phyloP scores from a whole-genome alignment of 2,329 filamentous ascomycete species.

The Dothideomycetes sp. region DNA sequence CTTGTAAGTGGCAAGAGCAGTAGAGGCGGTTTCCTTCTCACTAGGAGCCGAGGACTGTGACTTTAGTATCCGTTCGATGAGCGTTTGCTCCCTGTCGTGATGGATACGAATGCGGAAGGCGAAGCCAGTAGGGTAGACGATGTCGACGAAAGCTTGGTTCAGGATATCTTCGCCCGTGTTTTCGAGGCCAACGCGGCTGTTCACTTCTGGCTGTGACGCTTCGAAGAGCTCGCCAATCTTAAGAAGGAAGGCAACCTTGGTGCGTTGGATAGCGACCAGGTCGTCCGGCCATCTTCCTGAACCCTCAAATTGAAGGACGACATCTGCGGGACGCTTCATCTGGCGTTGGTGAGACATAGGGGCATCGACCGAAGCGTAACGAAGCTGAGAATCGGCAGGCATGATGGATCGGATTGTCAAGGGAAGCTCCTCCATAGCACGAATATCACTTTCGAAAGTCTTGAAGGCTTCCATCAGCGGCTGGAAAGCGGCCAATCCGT shows the following conservation, averaged over 20 bases:
- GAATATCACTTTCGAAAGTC: slow-evolving; percentile 65
- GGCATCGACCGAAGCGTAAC: slow-evolving; percentile 57
- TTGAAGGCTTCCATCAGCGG: slow-evolving; percentile 61
- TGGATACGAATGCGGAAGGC: slow-evolving; percentile 80
- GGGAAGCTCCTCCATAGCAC: slow-evolving; percentile 71
- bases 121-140: slow-evolving; percentile 62
- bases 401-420: slow-evolving; percentile 76
- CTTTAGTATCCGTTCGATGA: slow-evolving; percentile 70
- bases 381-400: slow-evolving; percentile 60
- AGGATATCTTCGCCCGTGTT: slow-evolving; percentile 58
- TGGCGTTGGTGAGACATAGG: slow-evolving; percentile 42
- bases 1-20: slow-evolving; percentile 61
- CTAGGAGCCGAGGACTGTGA: slow-evolving; percentile 60
- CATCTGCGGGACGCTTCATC: slow-evolving; percentile 54
- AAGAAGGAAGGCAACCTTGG: slow-evolving; percentile 79
- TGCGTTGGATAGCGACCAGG: slow-evolving; percentile 79
- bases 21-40: slow-evolving; percentile 58
- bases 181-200: slow-evolving; percentile 69
- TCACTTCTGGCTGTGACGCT: slow-evolving; percentile 50
- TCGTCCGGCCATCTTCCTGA: slow-evolving; percentile 93
- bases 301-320: slow-evolving; percentile 84
- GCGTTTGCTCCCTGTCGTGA: slow-evolving; percentile 73
- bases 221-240: slow-evolving; percentile 66
- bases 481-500: slow-evolving; percentile 51
- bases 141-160: slow-evolving; percentile 75